Conservation (phyloP, 2,329 filamentous ascomycete species). For the Fusarium verticillioides region DNA sequence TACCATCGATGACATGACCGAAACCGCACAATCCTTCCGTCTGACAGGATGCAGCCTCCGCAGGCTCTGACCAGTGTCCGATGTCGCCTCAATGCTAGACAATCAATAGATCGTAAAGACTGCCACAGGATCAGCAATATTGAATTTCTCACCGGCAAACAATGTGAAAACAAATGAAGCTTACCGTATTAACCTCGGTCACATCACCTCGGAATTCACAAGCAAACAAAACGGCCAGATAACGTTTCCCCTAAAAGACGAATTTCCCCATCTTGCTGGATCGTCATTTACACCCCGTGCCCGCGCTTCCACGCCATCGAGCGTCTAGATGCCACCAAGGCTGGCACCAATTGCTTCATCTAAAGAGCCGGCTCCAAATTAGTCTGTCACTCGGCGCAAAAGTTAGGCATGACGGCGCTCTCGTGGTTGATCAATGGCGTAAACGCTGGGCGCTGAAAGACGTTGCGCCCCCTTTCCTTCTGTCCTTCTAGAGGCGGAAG, state of each 20-base stretch:
- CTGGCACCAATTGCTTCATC: constrained; percentile 30
- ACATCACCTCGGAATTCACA: constrained; percentile 6
- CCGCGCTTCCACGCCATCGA: constrained; percentile 26
- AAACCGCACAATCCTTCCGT: constrained; percentile 10
- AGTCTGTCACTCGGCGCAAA: constrained; percentile 31
- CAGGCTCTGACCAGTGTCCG: neutral
- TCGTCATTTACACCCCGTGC: constrained; percentile 26
- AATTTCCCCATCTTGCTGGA: constrained; percentile 25
- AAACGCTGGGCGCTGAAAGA: constrained; percentile 19
- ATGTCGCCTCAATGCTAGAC: neutral
- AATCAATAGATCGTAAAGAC: constrained; percentile 1
- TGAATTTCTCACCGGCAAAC: neutral
- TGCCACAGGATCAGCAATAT: constrained; percentile 1
- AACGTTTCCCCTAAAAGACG: neutral
- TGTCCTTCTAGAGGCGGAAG: constrained; percentile 25
- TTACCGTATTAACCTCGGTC: neutral
- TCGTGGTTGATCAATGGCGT: constrained; percentile 31
- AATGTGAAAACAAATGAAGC: neutral
- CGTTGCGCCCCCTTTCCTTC: constrained; percentile 38
- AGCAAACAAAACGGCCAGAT: constrained; percentile 18
- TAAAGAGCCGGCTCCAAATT: constrained; percentile 26
- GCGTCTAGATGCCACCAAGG: constrained; percentile 34
- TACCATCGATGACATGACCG: constrained; percentile 8
- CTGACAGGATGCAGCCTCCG: constrained; percentile 3
- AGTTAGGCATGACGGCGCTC: constrained; percentile 29